phyloP scores from a whole-genome alignment of 129 eudicot species.

The Logfia minima region DNA sequence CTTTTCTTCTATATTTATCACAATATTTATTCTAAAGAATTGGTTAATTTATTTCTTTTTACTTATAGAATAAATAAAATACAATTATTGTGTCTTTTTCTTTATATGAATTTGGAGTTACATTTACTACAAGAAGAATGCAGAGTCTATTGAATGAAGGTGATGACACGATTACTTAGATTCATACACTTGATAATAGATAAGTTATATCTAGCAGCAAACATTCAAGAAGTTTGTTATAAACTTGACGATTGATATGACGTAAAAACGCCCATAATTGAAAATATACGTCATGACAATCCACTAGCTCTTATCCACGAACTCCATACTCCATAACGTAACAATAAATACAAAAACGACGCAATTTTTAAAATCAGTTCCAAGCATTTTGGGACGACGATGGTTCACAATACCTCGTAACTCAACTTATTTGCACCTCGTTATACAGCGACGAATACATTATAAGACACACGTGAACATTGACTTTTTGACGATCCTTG shows the following conservation, averaged over 20 bases:
- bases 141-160: not conserved
- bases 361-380: not conserved
- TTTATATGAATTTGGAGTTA: not conserved
- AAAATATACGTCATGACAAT: not conserved
- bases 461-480: not conserved
- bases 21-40: not conserved
- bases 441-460: no score
- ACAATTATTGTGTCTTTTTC: not conserved
- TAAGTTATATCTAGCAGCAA: not conserved
- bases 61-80: no score
- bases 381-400: no score
- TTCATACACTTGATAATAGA: not conserved
- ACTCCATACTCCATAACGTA: no score
- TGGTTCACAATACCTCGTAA: not conserved
- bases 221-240: slow-evolving; percentile 20
- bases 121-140: not conserved
- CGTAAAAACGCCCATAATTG: not conserved
- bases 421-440: not conserved
- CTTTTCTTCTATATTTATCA: not conserved
- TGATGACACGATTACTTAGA: not conserved
- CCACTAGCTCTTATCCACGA: slow-evolving; percentile 2
- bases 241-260: not conserved
- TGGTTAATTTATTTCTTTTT: not conserved
- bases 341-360: not conserved
- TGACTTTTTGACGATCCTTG: not conserved